A percentile compares a stretch with the other conserved stretches of the same genome.
Evolutionary conservation across 495 filamentous ascomycete genomes (phyloP).

Genomic region (Penicillium waksmanii): DNA sequence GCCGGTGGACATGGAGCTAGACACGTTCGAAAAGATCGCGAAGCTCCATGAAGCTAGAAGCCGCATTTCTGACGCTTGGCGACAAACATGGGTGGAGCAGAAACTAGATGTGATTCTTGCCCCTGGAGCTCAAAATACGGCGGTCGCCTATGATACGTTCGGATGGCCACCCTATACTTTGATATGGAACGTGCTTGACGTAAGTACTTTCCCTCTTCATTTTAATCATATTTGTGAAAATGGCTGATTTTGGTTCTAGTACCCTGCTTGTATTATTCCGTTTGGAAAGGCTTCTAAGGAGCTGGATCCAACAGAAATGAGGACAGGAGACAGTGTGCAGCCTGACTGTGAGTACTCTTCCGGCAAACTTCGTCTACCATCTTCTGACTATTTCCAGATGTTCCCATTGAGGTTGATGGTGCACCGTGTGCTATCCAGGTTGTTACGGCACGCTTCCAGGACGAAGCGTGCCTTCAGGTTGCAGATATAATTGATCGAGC

Average conservation of each 20-base stretch:
- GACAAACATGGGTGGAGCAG: slow-evolving; percentile 30
- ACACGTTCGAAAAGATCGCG: slow-evolving; percentile 20
- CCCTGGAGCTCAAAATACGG: slow-evolving; percentile 51
- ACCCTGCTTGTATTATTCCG: slow-evolving; percentile 41
- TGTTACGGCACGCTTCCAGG: slow-evolving; percentile 43
- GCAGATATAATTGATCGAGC: slow-evolving; percentile 39
- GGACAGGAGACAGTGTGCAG: slow-evolving; percentile 28
- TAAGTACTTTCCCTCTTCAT: slow-evolving; percentile 29
- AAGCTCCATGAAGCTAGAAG: slow-evolving; percentile 23
- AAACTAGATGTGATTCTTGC: slow-evolving; percentile 50
- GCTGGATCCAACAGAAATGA: slow-evolving; percentile 39
- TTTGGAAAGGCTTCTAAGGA: slow-evolving; percentile 36
- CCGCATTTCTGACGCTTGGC: slow-evolving; percentile 24
- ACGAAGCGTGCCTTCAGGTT: slow-evolving; percentile 45
- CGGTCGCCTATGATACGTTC: slow-evolving; percentile 52
- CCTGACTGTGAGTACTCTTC: slow-evolving; percentile 37
- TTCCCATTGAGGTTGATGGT: slow-evolving; percentile 37
- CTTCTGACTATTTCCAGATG: slow-evolving; percentile 28
- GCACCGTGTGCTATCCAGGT: slow-evolving; percentile 46
- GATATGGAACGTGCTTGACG: slow-evolving; percentile 56
- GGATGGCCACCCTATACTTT: slow-evolving; percentile 51
- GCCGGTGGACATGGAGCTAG: slow-evolving; percentile 32
- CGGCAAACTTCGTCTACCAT: neutral
- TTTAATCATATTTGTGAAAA: neutral
- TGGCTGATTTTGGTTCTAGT: slow-evolving; percentile 20